Conservation (phyloP, 2,329 filamentous ascomycete genomes). For the Trichoderma atrobrunneum region DNA sequence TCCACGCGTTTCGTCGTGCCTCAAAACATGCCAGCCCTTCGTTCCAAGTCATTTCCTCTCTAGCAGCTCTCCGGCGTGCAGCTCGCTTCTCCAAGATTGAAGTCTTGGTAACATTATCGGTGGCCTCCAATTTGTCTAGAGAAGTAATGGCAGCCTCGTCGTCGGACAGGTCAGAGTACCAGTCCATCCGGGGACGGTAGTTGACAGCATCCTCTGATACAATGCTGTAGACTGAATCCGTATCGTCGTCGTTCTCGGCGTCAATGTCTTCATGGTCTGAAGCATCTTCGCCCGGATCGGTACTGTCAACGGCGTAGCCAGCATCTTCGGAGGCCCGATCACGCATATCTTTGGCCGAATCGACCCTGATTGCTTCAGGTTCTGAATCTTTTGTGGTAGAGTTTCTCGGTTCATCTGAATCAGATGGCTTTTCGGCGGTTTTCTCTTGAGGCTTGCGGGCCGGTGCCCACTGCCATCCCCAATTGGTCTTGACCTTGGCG, state of each 20-base stretch:
- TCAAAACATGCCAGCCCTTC: conserved; percentile 77
- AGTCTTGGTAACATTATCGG: conserved; percentile 42
- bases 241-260: conserved; percentile 42
- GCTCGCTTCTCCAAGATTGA: conserved; percentile 50
- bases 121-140: conserved; percentile 49
- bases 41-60: conserved; percentile 73
- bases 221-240: conserved; percentile 54
- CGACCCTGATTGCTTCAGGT: conserved; percentile 3
- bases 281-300: conserved; percentile 35
- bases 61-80: conserved; percentile 54
- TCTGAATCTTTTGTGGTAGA: background rate
- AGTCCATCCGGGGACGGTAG: conserved; percentile 52
- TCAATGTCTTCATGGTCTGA: conserved; percentile 37
- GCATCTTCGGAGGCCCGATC: conserved; percentile 37
- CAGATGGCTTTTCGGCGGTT: background rate
- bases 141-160: conserved; percentile 44
- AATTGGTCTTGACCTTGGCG: conserved; percentile 56
- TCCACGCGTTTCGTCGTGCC: conserved; percentile 78
- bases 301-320: conserved; percentile 37
- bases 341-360: conserved; percentile 23
- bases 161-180: conserved; percentile 57
- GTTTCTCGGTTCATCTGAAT: conserved; percentile 2
- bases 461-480: conserved; percentile 58
- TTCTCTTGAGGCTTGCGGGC: background rate
- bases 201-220: conserved; percentile 54